Percentiles rank a stretch among this genome's conserved stretches.
Evolutionary conservation across 2,329 filamentous ascomycete genomes (phyloP).

Genomic region (Colletotrichum shisoi): DNA sequence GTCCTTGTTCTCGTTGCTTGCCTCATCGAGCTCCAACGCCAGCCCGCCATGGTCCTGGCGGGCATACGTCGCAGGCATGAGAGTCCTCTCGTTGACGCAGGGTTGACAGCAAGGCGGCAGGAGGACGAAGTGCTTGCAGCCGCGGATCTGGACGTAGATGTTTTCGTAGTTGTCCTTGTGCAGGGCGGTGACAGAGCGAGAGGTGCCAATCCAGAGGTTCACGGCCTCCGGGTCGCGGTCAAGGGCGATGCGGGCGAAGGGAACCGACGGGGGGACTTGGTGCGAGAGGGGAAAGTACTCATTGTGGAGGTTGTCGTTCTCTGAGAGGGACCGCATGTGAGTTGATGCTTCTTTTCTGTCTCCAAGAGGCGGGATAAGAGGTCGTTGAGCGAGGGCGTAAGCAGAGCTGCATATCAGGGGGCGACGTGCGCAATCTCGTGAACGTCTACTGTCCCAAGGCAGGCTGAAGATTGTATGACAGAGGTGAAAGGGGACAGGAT

Average conservation of each 20-base stretch:
- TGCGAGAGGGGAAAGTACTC: slow-evolving; percentile 72
- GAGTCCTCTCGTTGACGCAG: slow-evolving; percentile 69
- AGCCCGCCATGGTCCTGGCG: slow-evolving; percentile 47
- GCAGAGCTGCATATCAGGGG: slow-evolving; percentile 1
- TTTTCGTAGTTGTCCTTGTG: slow-evolving; percentile 90
- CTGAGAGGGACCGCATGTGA: slow-evolving; percentile 47
- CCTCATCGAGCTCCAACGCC: slow-evolving; percentile 45
- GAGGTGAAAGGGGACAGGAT: too few species aligned
- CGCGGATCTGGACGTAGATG: slow-evolving; percentile 78
- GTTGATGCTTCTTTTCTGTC: background rate
- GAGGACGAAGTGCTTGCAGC: slow-evolving; percentile 77
- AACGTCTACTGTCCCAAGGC: too few species aligned
- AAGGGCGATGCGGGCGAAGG: slow-evolving; percentile 77
- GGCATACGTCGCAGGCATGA: slow-evolving; percentile 67
- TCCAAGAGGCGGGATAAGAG: background rate
- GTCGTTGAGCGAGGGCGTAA: background rate
- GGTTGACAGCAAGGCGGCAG: slow-evolving; percentile 75
- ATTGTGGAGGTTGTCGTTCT: slow-evolving; percentile 81
- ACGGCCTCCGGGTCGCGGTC: slow-evolving; percentile 72
- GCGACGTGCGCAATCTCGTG: too few species aligned
- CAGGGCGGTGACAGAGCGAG: slow-evolving; percentile 71
- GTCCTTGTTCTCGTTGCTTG: slow-evolving; percentile 46
- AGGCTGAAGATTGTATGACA: too few species aligned
- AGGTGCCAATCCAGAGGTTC: slow-evolving; percentile 85
- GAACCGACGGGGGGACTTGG: slow-evolving; percentile 69